Base-by-base conservation (phyloP, 805 yeast species). In the Candida rishiriensis region DNA sequence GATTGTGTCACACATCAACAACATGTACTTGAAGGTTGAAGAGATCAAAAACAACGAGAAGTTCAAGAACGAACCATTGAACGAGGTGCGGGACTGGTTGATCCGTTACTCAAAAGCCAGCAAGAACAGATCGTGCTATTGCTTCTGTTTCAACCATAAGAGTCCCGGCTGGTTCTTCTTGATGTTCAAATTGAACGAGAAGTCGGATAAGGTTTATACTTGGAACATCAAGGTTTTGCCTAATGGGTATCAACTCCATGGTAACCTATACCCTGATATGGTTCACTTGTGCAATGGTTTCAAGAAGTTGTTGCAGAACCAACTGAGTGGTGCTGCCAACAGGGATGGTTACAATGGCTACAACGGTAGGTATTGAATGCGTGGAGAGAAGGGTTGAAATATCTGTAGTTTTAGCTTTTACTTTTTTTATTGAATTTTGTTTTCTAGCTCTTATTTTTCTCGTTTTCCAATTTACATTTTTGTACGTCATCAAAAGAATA, bases 181-280 rank as follows among this genome's bases (percentile, higher is more conserved):
- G 47, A 76, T 90, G 65, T 91, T 91, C 73, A 91, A 91, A 68
- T 81, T 89, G 34, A 86, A 76, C 57, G 66, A 62, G 31, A 81
- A 79, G 14, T 72, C 71, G 46, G 79, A 87, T 11, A 79, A 79
- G 39, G 74, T 89, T 32, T 79, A 81, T 56, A 81, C 88, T 3
- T 88, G 97, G 96, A 87, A 88, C 58, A 96, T 93, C 34, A 85
- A 81, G 64, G 88, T 88, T n/a, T 83, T 85, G 42, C 89, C 93
- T 26, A 83, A 83, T 47, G 98, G 98, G 3, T 91, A 79, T 59
- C 81, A 79, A 58, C 71, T 93, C 60, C 82, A 81, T 61, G 83
- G 83, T 13, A 87, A 85, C 59, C 76, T 81, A 28, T 93, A 93
- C 61, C 91, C 96, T n/a, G 89, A 85, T 63, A 89, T 91, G 73